Conservation (phyloP, 768 basidiomycete genomes). For the Podaxis sp. region DNA sequence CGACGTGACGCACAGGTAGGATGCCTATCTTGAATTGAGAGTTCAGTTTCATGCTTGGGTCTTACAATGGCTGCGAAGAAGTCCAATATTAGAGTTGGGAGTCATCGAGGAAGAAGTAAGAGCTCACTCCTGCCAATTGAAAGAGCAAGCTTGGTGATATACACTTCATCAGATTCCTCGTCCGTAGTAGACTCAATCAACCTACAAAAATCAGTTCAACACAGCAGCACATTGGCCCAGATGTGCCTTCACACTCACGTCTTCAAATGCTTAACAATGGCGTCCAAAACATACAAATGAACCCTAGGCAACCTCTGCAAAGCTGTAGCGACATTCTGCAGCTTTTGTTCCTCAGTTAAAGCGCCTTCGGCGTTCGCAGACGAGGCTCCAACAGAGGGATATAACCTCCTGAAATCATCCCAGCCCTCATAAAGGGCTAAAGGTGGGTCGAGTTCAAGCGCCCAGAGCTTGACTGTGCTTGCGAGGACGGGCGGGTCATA, state of each 20-base stretch:
- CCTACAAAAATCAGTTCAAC: slow-evolving; percentile 32
- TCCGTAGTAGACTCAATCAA: slow-evolving; percentile 66
- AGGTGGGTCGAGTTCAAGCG: slow-evolving; percentile 89
- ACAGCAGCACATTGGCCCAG: neutral
- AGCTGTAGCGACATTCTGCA: slow-evolving; percentile 59
- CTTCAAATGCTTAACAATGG: slow-evolving; percentile 73
- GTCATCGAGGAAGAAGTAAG: neutral
- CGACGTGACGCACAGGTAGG: slow-evolving; percentile 55
- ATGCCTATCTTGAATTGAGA: slow-evolving; percentile 91
- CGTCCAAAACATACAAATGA: slow-evolving; percentile 78
- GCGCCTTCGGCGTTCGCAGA: slow-evolving; percentile 50
- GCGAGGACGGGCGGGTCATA: slow-evolving; percentile 89
- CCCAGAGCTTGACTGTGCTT: slow-evolving; percentile 82
- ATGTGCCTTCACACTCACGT: slow-evolving; percentile 52
- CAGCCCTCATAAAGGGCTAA: slow-evolving; percentile 84
- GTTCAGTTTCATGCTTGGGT: slow-evolving; percentile 76
- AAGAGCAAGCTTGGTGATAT: slow-evolving; percentile 82
- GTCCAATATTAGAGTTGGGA: neutral
- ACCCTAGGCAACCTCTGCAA: slow-evolving; percentile 74
- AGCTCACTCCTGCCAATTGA: slow-evolving; percentile 82
- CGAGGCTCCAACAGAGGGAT: slow-evolving; percentile 66
- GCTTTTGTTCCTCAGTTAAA: slow-evolving; percentile 53
- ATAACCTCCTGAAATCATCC: slow-evolving; percentile 88
- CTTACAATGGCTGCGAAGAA: slow-evolving; percentile 63
- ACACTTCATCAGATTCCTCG: slow-evolving; percentile 77